Percentiles rank a stretch among this genome's conserved stretches.
Conservation (phyloP, 1,284 basidiomycete species). For the Omphalotus olearius region DNA sequence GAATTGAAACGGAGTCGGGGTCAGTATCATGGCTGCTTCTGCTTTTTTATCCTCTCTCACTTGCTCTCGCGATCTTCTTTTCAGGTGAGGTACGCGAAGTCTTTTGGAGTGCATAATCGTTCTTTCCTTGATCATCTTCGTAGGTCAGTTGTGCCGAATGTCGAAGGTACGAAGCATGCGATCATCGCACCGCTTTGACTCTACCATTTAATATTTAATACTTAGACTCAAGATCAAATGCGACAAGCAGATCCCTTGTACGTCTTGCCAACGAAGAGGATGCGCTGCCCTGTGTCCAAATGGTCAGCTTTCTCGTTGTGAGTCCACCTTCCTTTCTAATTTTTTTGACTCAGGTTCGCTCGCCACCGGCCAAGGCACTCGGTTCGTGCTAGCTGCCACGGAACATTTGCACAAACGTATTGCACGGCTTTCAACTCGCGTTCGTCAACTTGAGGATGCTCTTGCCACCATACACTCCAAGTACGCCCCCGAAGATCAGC, state of each 20-base stretch:
- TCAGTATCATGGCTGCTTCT: conserved; percentile 18
- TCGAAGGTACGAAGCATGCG: conserved; percentile 45
- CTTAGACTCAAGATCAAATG: conserved; percentile 75
- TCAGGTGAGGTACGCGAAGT: conserved; percentile 17
- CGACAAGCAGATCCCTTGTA: conserved; percentile 73
- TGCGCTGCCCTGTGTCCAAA: conserved; percentile 71
- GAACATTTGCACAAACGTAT: conserved; percentile 69
- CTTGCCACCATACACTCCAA: conserved; percentile 47
- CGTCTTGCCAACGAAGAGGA: conserved; percentile 63
- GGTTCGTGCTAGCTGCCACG: conserved; percentile 69
- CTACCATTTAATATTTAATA: conserved; percentile 1
- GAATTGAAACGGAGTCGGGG: conserved; percentile 50
- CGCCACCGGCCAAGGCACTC: conserved; percentile 62
- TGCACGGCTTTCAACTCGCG: conserved; percentile 53
- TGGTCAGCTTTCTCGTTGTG: conserved; percentile 33
- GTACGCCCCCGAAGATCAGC: conserved; percentile 32
- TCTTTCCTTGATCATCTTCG: conserved; percentile 13
- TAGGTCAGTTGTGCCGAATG: conserved; percentile 69
- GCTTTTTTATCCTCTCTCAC: not conserved
- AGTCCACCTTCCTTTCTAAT: not conserved
- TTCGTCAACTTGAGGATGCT: conserved; percentile 65
- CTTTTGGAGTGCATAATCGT: not conserved
- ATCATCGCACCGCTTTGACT: conserved; percentile 33
- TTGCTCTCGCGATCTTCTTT: conserved; percentile 12
- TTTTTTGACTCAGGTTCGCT: conserved; percentile 40